phyloP scores from a whole-genome alignment of 2,329 filamentous ascomycete species.

The Neofusicoccum sp. region DNA sequence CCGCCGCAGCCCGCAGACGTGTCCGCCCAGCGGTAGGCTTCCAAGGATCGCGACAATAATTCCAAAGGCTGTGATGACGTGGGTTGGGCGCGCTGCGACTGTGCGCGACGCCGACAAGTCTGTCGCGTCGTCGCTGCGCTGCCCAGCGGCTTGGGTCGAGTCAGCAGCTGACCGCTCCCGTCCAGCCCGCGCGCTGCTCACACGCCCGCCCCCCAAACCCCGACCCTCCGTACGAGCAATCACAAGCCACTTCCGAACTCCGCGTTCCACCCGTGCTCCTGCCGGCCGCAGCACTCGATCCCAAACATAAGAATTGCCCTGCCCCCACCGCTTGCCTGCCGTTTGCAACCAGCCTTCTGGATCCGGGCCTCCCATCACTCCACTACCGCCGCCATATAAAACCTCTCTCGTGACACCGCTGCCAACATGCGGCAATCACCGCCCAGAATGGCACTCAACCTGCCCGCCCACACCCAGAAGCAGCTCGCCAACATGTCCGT shows the following conservation, averaged over 20 bases:
- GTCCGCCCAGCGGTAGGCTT: not conserved
- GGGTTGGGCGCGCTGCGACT: not conserved
- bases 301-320: not conserved
- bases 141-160: not conserved
- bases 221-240: slow-evolving; percentile 11
- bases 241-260: slow-evolving; percentile 13
- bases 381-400: not conserved
- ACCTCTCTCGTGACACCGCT: too few species aligned
- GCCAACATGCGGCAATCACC: slow-evolving; percentile 1
- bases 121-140: not conserved
- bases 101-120: too few species aligned
- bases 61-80: not conserved
- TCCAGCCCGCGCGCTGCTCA: too few species aligned
- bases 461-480: slow-evolving; percentile 17
- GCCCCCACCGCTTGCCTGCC: not conserved
- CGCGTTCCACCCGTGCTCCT: not conserved
- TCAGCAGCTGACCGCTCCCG: not conserved
- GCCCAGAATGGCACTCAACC: slow-evolving; percentile 4
- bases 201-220: not conserved
- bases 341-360: slow-evolving; percentile 3
- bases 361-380: not conserved
- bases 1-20: not conserved
- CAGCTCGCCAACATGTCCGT: slow-evolving; percentile 16
- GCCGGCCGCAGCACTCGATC: not conserved
- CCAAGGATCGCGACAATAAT: not conserved